These are phyloP conservation scores for Leccinum imitatum DNA, from an alignment of 768 basidiomycete genomes.

Conservation along the genomic window DNA sequence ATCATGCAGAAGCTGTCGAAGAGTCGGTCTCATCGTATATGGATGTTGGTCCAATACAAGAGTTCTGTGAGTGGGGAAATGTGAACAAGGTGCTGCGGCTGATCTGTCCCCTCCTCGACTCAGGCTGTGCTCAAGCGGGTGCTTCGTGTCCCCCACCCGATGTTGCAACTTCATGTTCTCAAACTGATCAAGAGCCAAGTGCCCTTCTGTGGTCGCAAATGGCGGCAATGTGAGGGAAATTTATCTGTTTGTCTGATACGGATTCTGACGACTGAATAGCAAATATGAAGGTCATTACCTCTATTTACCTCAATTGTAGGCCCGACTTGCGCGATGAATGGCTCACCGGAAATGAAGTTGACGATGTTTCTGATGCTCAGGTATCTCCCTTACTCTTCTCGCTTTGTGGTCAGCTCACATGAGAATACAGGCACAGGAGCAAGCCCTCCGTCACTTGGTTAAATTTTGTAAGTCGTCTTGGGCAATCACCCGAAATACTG, in stretches of 20 bases:
- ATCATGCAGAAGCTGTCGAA: constrained; percentile 98
- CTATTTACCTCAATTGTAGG: constrained; percentile 95
- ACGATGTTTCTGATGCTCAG: constrained; percentile 89
- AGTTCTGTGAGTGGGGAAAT: constrained; percentile 70
- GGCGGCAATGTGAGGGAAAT: constrained; percentile 81
- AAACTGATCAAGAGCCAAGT: constrained; percentile 99
- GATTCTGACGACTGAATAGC: constrained; percentile 47
- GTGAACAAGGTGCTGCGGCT: neutral
- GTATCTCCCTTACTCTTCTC: constrained; percentile 39
- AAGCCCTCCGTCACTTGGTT: constrained; percentile 88
- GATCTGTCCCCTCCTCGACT: constrained; percentile 18
- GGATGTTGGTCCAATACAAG: constrained; percentile 97
- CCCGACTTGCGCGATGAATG: constrained; percentile 98
- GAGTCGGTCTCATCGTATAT: constrained; percentile 89
- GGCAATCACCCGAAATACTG: constrained; percentile 3
- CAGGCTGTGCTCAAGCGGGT: constrained; percentile 96
- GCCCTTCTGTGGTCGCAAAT: constrained; percentile 95
- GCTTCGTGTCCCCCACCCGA: constrained; percentile 88
- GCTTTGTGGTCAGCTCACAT: constrained; percentile 12
- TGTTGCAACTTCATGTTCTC: constrained; percentile 91
- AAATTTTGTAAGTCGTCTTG: constrained; percentile 75
- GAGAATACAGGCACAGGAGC: constrained; percentile 78
- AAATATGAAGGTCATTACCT: constrained; percentile 99
- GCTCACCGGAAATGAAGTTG: constrained; percentile 90
- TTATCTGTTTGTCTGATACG: neutral